Base-by-base conservation (phyloP, 2,329 filamentous ascomycete species). In the Thyridium curvatum region DNA sequence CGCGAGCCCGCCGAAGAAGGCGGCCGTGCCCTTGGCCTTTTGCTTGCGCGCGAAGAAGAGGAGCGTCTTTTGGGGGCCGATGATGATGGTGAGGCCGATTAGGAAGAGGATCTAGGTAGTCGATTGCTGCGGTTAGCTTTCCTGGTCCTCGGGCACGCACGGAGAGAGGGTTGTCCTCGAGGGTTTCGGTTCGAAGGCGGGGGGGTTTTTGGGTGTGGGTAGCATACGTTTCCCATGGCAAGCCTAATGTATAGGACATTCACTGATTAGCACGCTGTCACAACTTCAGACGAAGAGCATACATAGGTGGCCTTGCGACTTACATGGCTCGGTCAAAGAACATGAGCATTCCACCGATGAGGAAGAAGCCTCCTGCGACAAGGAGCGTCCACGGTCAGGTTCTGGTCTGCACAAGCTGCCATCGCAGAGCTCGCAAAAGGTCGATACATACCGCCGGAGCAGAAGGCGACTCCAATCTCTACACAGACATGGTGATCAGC, bases 401-500 rank as follows among this genome's bases (percentile, higher is more conserved):
- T 34, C n/a, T 26, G 21, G 21, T 10, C 33, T 28, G 38, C 21
- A 38, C 18, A 12, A 12, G 13, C 33, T 33, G 42, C 18, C 30
- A 18, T 41, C 35, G 32, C 38, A 30, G 35, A 51, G 48, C 47
- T 50, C 34, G 40, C 44, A 41, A 21, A 39, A 39, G 29, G 50
- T 46, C 50, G 50, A 52, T 63, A 84, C 86, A 52, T 83, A 95
- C 90, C 91, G 57, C 89, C 91, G 58, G 88, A 93, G 76, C 93
- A 97, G 72, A 98, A 98, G 60, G 90, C 87, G 46, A 96, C 90
- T 52, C 93, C 93, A 56, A 97, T 85, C 66, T 98, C 93, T 97
- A 56, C 52, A 32, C 35, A 47, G 41, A 29, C 3, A 42, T 39
- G 56, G 49, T 10, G 10, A 34, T 68, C 42, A 69, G 62, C 47